Conservation (phyloP, 2,329 filamentous ascomycete genomes). For the Pseudogymnoascus sp. region DNA sequence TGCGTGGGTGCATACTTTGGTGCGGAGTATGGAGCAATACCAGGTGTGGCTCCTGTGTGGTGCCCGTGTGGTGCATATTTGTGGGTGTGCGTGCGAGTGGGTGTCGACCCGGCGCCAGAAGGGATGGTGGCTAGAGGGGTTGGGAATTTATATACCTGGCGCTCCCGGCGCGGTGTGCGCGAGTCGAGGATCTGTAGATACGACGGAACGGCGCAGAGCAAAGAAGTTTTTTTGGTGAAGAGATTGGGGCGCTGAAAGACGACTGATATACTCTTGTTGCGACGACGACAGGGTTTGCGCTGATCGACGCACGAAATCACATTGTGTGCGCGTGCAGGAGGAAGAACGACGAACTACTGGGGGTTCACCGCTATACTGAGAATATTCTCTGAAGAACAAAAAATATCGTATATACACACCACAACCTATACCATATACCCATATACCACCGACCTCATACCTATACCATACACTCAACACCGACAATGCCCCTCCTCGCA, state of each 20-base stretch:
- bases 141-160: slow-evolving; percentile 6
- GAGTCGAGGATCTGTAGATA: neutral
- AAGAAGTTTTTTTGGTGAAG: neutral
- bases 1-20: neutral
- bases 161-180: neutral
- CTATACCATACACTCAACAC: neutral
- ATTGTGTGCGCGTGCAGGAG: neutral
- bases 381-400: neutral
- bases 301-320: neutral
- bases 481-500: slow-evolving; percentile 6
- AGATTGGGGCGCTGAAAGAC: slow-evolving; percentile 1
- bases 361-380: slow-evolving; percentile 1
- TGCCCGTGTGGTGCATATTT: neutral
- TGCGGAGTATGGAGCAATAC: neutral
- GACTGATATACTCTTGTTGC: neutral
- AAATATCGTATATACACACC: neutral
- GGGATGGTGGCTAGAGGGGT: neutral
- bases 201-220: neutral
- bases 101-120: neutral
- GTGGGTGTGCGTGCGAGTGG: neutral
- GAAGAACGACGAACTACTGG: neutral
- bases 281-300: neutral
- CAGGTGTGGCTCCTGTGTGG: neutral
- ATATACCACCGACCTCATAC: neutral
- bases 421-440: neutral